These are phyloP conservation scores for Ascobolus immersus DNA, from an alignment of 495 filamentous ascomycete genomes.

Conservation along the genomic window DNA sequence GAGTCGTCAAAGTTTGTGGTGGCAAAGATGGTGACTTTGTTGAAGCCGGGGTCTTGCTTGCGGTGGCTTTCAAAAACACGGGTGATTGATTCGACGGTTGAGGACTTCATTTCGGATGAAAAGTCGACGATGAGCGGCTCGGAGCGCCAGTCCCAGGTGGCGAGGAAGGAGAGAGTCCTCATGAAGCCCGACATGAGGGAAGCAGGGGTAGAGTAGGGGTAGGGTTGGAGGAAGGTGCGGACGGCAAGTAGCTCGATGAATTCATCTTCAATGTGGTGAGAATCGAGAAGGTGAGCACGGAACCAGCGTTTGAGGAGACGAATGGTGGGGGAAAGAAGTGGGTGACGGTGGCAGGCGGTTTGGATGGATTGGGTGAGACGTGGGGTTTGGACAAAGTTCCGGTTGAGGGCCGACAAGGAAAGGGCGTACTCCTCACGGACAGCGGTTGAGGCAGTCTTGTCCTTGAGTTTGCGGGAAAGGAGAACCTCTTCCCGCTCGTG, in stretches of 20 bases:
- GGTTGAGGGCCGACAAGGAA: conserved; percentile 43
- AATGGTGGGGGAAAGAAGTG: conserved; percentile 56
- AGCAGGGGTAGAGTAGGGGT: conserved; percentile 56
- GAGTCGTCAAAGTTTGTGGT: conserved; percentile 52
- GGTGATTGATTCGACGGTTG: conserved; percentile 32
- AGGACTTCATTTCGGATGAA: conserved; percentile 26
- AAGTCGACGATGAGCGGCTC: conserved; percentile 61
- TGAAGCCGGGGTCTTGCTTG: conserved; percentile 69
- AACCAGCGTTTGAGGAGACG: conserved; percentile 86
- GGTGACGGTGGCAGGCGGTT: conserved; percentile 54
- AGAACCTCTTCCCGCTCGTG: conserved; percentile 67
- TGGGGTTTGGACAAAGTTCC: conserved; percentile 42
- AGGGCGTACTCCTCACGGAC: conserved; percentile 38
- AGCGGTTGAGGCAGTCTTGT: conserved; percentile 34
- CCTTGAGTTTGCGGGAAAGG: conserved; percentile 50
- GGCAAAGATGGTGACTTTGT: conserved; percentile 53
- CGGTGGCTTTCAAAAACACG: conserved; percentile 56
- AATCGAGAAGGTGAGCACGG: conserved; percentile 51
- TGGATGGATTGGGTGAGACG: conserved; percentile 57
- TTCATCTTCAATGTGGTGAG: conserved; percentile 47
- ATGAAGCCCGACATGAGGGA: conserved; percentile 61
- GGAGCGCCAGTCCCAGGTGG: conserved; percentile 73
- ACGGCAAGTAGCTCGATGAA: conserved; percentile 57
- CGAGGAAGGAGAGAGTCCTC: conserved; percentile 47
- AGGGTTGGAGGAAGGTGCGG: conserved; percentile 51